Conservation (phyloP, 495 filamentous ascomycete genomes). For the Xylaria intraflava region DNA sequence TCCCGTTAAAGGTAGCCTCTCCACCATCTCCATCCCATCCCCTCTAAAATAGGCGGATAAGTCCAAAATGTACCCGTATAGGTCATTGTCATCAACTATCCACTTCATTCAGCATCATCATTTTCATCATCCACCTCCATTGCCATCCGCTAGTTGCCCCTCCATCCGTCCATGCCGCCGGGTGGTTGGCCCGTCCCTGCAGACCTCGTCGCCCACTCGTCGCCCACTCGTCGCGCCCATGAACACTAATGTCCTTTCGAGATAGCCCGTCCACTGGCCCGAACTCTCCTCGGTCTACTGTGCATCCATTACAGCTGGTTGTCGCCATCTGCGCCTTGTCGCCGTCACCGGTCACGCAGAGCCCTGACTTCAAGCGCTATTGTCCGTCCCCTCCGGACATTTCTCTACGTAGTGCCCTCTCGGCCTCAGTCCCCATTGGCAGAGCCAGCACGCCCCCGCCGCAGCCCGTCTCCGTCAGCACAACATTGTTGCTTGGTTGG, state of each 20-base stretch:
- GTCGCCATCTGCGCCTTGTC: conserved; percentile 7
- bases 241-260: no score
- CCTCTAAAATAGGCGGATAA: conserved; percentile 1
- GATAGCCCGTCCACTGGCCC: no score
- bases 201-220: conserved; percentile 23
- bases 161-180: conserved; percentile 14
- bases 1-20: not conserved
- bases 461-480: conserved; percentile 7
- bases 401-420: conserved; percentile 19
- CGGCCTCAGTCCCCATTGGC: conserved; percentile 26
- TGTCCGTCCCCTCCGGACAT: no score
- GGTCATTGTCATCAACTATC: conserved; percentile 3
- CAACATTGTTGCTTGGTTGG: not conserved
- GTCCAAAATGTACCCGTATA: not conserved
- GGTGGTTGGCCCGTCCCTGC: conserved; percentile 28
- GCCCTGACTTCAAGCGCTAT: no score
- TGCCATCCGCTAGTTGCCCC: conserved; percentile 5
- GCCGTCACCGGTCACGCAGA: conserved; percentile 9
- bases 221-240: no score
- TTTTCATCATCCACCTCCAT: conserved; percentile 1
- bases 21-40: not conserved
- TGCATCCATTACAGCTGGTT: no score
- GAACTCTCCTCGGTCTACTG: no score
- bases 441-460: conserved; percentile 22
- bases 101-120: conserved; percentile 11